Evolutionary conservation across 306 rosid genomes (phyloP), one percentile per base, ranked within the genome.

Genomic region (Mimosa bimucronata): DNA sequence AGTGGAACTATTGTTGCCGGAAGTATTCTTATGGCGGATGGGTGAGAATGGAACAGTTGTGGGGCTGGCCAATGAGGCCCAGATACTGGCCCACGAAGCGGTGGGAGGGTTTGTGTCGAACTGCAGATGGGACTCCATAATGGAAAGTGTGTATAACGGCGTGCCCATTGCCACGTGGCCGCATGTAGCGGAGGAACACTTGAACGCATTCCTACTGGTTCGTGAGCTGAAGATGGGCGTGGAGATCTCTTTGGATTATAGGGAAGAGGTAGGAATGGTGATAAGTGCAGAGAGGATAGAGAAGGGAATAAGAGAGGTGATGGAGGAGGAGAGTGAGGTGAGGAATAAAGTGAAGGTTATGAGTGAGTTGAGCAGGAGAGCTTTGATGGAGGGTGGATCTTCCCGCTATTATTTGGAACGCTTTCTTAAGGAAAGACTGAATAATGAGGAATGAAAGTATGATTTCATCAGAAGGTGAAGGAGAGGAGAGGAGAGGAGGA

Each of bases 91-190:
- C 46, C 46, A 66, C 14, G 13, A 37, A 9, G 48, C 71, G 0
- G 25, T 66, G 41, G 71, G 71, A 9, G 71, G 71, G 2, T 66
- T 66, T 37, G 71, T 66, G 6, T 66, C 71, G 2, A 15, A 44
- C 13, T 44, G 50, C 3, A 15, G 15, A 4, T 44, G 48, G 48
- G 12, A 44, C 3, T 44, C 48, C 14, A 12, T 44, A 3, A 15
- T 44, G 50, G 50, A 44, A 44, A 44, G 50, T 12, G 0, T 44
- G 13, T 3, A 44, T 44, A 12, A 44, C 16, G 50, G 50, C 1
- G 50, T 44, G 15, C 50, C 50, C 12, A 44, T 44, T 44, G 50
- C 50, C 5, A 44, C 50, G 50, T 44, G 50, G 50, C 50, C 50
- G 13, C 26, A n/a, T 2, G 0, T 7, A 2, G 13, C 62, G 13